phyloP scores from a whole-genome alignment of 75 land plant genomes.

The Pinus albicaulis region DNA sequence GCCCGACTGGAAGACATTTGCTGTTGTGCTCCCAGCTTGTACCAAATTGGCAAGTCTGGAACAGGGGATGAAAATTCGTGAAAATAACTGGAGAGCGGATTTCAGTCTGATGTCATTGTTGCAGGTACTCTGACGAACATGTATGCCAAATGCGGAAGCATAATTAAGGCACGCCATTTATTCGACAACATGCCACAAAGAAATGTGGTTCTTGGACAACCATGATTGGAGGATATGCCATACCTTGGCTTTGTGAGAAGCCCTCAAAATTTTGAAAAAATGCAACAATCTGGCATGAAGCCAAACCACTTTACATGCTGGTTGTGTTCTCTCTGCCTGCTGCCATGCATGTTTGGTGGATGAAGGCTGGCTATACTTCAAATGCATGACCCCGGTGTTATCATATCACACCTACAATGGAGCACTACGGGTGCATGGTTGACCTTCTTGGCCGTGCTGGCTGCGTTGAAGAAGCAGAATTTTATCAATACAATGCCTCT shows the following conservation, averaged over 20 bases:
- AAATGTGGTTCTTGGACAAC: conserved; percentile 44
- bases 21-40: conserved; percentile 27
- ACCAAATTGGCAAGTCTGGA: conserved; percentile 3
- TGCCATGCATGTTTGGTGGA: too few species aligned
- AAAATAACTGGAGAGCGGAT: conserved; percentile 16
- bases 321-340: conserved; percentile 11
- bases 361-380: too few species aligned
- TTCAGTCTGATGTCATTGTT: conserved; percentile 22
- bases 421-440: too few species aligned
- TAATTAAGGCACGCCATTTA: conserved; percentile 15
- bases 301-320: conserved; percentile 27
- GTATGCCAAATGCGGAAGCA: conserved; percentile 20
- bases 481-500: too few species aligned
- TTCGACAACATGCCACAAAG: conserved; percentile 19
- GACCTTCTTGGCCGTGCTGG: too few species aligned
- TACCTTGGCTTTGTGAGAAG: conserved; percentile 22
- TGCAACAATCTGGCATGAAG: conserved; percentile 12
- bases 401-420: too few species aligned
- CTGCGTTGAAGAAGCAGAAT: too few species aligned
- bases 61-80: conserved; percentile 26
- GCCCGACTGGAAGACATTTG: conserved; percentile 20
- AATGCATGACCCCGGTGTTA: too few species aligned
- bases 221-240: conserved; percentile 34
- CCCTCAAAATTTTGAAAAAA: conserved; percentile 13
- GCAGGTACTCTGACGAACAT: conserved; percentile 24